Evolutionary conservation across 495 filamentous ascomycete genomes (phyloP).

Genomic region (Antarctomyces pellizariae): DNA sequence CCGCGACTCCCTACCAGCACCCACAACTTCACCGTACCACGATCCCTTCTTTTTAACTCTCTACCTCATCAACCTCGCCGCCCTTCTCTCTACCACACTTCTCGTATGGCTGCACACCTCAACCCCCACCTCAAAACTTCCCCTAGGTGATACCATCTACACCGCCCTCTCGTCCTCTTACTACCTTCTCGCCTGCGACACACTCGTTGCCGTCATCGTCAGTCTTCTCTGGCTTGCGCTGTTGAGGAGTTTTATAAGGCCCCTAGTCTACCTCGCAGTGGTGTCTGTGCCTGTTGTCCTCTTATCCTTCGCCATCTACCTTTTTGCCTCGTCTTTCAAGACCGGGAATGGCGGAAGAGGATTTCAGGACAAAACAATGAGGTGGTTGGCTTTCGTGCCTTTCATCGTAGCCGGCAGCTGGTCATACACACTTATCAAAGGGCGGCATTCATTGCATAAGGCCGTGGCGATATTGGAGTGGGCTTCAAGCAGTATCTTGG

Average conservation of each 20-base stretch:
- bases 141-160: constrained; percentile 80
- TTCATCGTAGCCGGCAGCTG: constrained; percentile 50
- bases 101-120: constrained; percentile 76
- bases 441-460: constrained; percentile 53
- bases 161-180: constrained; percentile 69
- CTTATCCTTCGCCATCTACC: constrained; percentile 72
- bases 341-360: constrained; percentile 41
- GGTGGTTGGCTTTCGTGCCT: constrained; percentile 62
- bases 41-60: constrained; percentile 84
- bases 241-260: constrained; percentile 61
- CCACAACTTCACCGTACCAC: too few relatives aligned
- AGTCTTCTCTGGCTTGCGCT: constrained; percentile 80
- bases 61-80: constrained; percentile 63
- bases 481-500: constrained; percentile 53
- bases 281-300: constrained; percentile 68
- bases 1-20: too few relatives aligned
- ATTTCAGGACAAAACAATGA: constrained; percentile 72
- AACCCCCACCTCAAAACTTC: constrained; percentile 33
- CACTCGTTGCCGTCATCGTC: constrained; percentile 66
- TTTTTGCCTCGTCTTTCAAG: constrained; percentile 74
- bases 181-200: constrained; percentile 73
- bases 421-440: constrained; percentile 57
- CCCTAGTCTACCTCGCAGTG: constrained; percentile 52
- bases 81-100: constrained; percentile 66
- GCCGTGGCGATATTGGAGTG: constrained; percentile 80